These are phyloP conservation scores for Xerocomellus intermedius DNA, from an alignment of 768 basidiomycete genomes.

Conservation along the genomic window DNA sequence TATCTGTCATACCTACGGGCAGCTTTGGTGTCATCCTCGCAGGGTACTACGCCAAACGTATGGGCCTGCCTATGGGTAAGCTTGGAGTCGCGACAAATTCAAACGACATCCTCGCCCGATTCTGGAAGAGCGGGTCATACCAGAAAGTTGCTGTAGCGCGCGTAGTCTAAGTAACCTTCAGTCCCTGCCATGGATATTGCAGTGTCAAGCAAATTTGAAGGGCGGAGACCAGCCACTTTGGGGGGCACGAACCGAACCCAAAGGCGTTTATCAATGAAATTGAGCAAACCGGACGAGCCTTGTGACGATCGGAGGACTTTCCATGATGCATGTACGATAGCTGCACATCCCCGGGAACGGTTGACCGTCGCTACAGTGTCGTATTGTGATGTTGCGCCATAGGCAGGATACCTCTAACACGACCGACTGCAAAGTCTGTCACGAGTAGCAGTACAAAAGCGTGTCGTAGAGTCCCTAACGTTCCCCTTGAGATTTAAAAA, in stretches of 20 bases:
- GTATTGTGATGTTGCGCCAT: background rate
- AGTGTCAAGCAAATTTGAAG: conserved; percentile 97
- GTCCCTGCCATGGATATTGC: conserved; percentile 99
- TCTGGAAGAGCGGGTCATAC: conserved; percentile 91
- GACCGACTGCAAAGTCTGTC: no score
- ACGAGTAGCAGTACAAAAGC: no score
- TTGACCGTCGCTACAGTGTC: background rate
- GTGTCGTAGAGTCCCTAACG: no score
- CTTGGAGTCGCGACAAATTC: conserved; percentile 93
- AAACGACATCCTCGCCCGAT: conserved; percentile 94
- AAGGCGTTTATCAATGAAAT: conserved; percentile 72
- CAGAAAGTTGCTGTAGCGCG: conserved; percentile 61
- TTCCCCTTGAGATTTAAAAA: no score
- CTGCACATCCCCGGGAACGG: background rate
- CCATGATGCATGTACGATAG: background rate
- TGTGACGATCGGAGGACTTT: background rate
- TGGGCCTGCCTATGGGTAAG: conserved; percentile 86
- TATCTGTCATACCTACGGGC: conserved; percentile 96
- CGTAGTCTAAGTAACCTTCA: conserved; percentile 85
- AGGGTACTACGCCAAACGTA: conserved; percentile 92
- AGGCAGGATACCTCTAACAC: no score
- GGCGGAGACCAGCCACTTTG: no score
- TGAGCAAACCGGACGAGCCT: conserved; percentile 41
- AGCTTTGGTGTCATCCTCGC: conserved; percentile 98
- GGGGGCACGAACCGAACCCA: conserved; percentile 71